phyloP scores from a whole-genome alignment of 495 filamentous ascomycete species.

The Chaetomidium leptoderma region DNA sequence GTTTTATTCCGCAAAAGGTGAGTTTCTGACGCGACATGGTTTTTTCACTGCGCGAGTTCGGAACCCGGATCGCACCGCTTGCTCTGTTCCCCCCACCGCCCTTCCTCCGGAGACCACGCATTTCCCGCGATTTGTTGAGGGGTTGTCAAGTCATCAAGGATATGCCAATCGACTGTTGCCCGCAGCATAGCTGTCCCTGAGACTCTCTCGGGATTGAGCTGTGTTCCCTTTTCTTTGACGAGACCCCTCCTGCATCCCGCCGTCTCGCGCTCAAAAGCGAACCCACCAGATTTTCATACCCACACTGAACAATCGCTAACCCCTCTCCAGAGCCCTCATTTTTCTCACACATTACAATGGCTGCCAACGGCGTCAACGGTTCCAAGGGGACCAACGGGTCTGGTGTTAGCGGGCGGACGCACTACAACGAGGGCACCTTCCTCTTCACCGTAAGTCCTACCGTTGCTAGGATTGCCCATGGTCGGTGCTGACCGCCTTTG shows the following conservation, averaged over 20 bases:
- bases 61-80: background rate
- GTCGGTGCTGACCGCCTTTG: constrained; percentile 20
- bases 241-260: background rate
- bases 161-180: background rate
- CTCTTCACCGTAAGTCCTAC: constrained; percentile 74
- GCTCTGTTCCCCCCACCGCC: background rate
- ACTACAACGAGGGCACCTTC: constrained; percentile 69
- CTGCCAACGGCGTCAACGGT: constrained; percentile 52
- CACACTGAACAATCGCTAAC: constrained; percentile 20
- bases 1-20: constrained; percentile 17
- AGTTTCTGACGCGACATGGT: background rate
- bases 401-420: constrained; percentile 40
- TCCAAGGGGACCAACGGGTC: constrained; percentile 26
- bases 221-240: background rate
- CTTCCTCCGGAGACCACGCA: background rate
- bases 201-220: background rate
- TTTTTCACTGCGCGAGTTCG: background rate
- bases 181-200: background rate
- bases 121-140: background rate
- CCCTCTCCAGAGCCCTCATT: constrained; percentile 7
- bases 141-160: background rate
- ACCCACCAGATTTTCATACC: constrained; percentile 3
- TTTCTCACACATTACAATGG: constrained; percentile 50
- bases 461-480: background rate
- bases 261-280: background rate